These are phyloP conservation scores for Kwoniella europaea DNA, from an alignment of 768 basidiomycete species.

Conservation along the genomic window DNA sequence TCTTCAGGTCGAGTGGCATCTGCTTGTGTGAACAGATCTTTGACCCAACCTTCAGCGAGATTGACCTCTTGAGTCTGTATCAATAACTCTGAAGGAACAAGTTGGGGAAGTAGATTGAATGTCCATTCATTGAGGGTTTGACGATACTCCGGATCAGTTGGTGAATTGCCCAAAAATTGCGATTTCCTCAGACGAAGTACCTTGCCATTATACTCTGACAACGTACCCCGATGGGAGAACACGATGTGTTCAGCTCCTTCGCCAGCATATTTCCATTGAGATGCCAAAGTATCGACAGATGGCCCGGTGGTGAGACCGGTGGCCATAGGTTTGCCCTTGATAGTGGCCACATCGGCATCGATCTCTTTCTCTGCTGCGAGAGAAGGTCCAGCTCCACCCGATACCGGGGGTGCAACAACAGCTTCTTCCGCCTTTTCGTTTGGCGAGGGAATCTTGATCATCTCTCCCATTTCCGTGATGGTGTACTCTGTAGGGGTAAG, in stretches of 20 bases:
- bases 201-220: slow-evolving; percentile 66
- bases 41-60: slow-evolving; percentile 67
- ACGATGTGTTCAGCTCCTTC: slow-evolving; percentile 94
- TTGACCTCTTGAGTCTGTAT: slow-evolving; percentile 65
- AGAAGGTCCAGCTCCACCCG: background rate
- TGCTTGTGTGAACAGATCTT: slow-evolving; percentile 62
- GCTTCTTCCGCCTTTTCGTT: background rate
- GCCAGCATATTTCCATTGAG: slow-evolving; percentile 76
- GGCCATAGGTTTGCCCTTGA: slow-evolving; percentile 1
- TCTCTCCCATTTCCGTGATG: slow-evolving; percentile 35
- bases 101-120: slow-evolving; percentile 66
- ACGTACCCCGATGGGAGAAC: slow-evolving; percentile 73
- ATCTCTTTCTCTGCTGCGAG: background rate
- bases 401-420: background rate
- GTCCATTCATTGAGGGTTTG: slow-evolving; percentile 66
- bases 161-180: slow-evolving; percentile 21
- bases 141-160: slow-evolving; percentile 42
- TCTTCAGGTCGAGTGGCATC: slow-evolving; percentile 66
- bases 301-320: slow-evolving; percentile 1
- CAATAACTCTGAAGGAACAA: slow-evolving; percentile 69
- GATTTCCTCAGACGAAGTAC: slow-evolving; percentile 80
- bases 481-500: slow-evolving; percentile 30
- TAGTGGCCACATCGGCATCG: background rate
- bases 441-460: slow-evolving; percentile 27
- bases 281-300: slow-evolving; percentile 23